Conservation (phyloP, 345 rosid genomes). For the Hypericum androsaemum region DNA sequence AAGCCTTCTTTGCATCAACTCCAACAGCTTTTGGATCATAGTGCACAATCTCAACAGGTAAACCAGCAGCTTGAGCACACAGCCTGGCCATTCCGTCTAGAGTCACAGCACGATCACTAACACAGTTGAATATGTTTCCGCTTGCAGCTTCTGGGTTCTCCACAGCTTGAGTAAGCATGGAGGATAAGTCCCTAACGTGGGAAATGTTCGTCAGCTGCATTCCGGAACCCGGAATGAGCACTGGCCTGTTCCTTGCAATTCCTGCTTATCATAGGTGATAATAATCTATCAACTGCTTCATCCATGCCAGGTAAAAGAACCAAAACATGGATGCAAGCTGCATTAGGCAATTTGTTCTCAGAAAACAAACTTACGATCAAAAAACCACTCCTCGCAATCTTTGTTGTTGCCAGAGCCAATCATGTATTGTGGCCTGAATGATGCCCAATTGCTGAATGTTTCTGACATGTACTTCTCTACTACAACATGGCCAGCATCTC, state of each 20-base stretch:
- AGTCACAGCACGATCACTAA: constrained; percentile 84
- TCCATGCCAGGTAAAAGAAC: too few species aligned
- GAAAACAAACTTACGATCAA: constrained; percentile 51
- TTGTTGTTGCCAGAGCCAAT: constrained; percentile 97
- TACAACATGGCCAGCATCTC: constrained; percentile 73
- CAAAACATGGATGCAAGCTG: background rate
- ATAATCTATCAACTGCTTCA: background rate
- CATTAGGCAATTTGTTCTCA: background rate
- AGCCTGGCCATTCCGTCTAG: constrained; percentile 90
- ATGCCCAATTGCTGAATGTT: constrained; percentile 48
- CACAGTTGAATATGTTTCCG: constrained; percentile 72
- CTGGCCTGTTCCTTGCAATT: constrained; percentile 74
- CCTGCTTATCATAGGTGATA: constrained; percentile 30
- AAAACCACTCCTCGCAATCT: constrained; percentile 99
- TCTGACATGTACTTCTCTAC: constrained; percentile 84
- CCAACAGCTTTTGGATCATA: constrained; percentile 83
- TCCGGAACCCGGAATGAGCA: constrained; percentile 92
- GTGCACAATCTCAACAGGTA: constrained; percentile 63
- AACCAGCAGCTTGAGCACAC: constrained; percentile 82
- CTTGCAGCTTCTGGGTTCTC: constrained; percentile 61
- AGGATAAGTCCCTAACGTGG: constrained; percentile 78
- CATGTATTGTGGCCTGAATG: constrained; percentile 90
- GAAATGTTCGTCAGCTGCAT: constrained; percentile 79
- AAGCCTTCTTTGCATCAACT: constrained; percentile 81
- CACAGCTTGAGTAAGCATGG: constrained; percentile 73